Conservation (phyloP, 129 eudicot genomes). For the Smallanthus sonchifolius region DNA sequence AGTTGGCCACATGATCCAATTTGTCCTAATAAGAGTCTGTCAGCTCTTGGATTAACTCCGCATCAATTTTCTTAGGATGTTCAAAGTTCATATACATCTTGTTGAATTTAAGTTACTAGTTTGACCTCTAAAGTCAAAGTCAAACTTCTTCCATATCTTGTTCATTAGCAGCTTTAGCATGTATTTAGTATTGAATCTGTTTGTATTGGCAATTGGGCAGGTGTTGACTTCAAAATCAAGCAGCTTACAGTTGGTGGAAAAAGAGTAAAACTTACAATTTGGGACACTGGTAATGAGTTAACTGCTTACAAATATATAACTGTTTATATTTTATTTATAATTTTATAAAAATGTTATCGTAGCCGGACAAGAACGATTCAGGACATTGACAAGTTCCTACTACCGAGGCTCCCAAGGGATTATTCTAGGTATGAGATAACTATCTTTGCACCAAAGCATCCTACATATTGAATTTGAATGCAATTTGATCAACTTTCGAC, state of each 20-base stretch:
- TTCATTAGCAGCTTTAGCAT: neutral
- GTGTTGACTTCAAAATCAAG: slow-evolving; percentile 90
- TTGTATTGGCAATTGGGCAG: slow-evolving; percentile 28
- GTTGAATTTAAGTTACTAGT: slow-evolving; percentile 3
- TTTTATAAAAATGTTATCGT: slow-evolving; percentile 26
- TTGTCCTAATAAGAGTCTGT: too few species aligned
- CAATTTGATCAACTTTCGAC: neutral
- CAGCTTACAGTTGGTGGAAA: slow-evolving; percentile 68
- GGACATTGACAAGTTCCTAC: slow-evolving; percentile 91
- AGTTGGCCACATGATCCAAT: too few species aligned
- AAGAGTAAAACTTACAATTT: slow-evolving; percentile 81
- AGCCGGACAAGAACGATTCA: slow-evolving; percentile 98
- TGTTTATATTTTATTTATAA: neutral
- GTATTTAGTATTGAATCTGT: slow-evolving; percentile 1
- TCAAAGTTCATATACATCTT: neutral
- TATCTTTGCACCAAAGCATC: neutral
- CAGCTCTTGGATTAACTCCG: too few species aligned
- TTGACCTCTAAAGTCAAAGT: slow-evolving; percentile 25
- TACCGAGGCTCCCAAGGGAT: slow-evolving; percentile 96
- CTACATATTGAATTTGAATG: neutral
- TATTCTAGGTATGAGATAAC: slow-evolving; percentile 58
- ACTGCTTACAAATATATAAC: neutral
- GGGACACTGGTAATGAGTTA: slow-evolving; percentile 77
- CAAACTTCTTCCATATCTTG: neutral
- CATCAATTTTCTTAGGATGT: neutral